These are phyloP conservation scores for Aureobasidium pullulans DNA, from an alignment of 2,329 filamentous ascomycete genomes.

Conservation along the genomic window DNA sequence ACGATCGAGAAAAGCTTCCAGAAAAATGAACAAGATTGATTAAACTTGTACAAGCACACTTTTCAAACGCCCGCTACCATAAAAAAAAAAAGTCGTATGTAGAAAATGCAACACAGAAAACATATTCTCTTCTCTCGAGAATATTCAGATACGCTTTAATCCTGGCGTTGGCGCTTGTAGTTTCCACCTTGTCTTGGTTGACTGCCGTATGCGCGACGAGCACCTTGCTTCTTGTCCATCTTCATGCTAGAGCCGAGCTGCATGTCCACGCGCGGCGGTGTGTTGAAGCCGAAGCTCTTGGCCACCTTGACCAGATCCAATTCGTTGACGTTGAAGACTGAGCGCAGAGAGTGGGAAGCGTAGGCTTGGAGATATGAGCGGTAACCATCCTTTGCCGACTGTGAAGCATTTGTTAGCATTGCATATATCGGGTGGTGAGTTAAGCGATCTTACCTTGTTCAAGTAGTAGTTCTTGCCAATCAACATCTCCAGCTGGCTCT, in stretches of 20 bases:
- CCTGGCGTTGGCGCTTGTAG: constrained; percentile 14
- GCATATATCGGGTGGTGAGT: not conserved
- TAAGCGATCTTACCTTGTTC: constrained; percentile 57
- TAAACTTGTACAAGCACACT: constrained; percentile 3
- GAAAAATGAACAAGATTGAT: not conserved
- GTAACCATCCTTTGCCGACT: constrained; percentile 66
- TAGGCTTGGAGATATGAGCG: constrained; percentile 92
- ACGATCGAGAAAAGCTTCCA: too few species aligned
- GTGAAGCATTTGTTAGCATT: not conserved
- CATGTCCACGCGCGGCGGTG: constrained; percentile 73
- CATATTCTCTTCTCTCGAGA: not conserved
- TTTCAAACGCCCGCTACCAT: constrained; percentile 14
- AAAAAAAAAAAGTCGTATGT: not conserved
- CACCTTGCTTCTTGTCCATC: constrained; percentile 57
- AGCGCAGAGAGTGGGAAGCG: constrained; percentile 72
- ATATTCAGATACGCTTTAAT: not conserved
- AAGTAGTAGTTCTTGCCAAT: constrained; percentile 95
- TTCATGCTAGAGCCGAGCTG: constrained; percentile 69
- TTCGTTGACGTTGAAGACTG: constrained; percentile 78
- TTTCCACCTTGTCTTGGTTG: constrained; percentile 56
- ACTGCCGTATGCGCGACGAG: constrained; percentile 66
- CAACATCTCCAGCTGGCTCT: constrained; percentile 75
- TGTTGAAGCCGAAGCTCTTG: constrained; percentile 73
- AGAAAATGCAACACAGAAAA: not conserved
- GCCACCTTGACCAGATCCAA: constrained; percentile 77